These are phyloP conservation scores for Hypomontagnella monticulosa DNA, from an alignment of 495 filamentous ascomycete genomes.

Conservation along the genomic window DNA sequence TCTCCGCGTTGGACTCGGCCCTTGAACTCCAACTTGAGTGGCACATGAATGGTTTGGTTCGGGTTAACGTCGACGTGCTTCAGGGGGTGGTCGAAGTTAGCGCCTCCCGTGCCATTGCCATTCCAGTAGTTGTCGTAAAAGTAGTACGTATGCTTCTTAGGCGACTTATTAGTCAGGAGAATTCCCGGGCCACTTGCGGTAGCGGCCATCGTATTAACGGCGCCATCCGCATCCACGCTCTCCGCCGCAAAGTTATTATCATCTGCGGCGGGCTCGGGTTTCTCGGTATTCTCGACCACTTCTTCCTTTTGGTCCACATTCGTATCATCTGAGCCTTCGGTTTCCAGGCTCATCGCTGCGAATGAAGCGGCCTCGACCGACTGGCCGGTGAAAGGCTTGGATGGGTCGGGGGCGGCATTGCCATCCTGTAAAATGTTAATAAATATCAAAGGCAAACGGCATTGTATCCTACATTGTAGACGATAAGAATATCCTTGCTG, in stretches of 20 bases:
- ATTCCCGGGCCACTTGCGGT: constrained; percentile 47
- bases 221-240: background rate
- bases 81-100: constrained; percentile 56
- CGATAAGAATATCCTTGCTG: constrained; percentile 51
- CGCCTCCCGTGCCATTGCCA: constrained; percentile 53
- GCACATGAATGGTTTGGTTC: constrained; percentile 44
- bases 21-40: constrained; percentile 50
- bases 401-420: constrained; percentile 48
- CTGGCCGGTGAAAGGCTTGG: constrained; percentile 27
- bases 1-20: constrained; percentile 56
- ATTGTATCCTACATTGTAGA: constrained; percentile 42
- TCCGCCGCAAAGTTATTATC: no score
- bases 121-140: constrained; percentile 58
- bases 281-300: background rate
- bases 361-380: constrained; percentile 11
- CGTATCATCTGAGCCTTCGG: no score
- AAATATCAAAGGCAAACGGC: background rate
- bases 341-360: background rate
- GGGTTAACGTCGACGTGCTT: constrained; percentile 47
- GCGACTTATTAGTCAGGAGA: constrained; percentile 47
- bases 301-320: no score
- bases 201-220: constrained; percentile 3
- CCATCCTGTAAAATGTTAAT: constrained; percentile 41
- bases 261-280: background rate
- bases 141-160: constrained; percentile 44